Base-by-base conservation (phyloP, 129 eudicot genomes). In the Erigeron canadensis region DNA sequence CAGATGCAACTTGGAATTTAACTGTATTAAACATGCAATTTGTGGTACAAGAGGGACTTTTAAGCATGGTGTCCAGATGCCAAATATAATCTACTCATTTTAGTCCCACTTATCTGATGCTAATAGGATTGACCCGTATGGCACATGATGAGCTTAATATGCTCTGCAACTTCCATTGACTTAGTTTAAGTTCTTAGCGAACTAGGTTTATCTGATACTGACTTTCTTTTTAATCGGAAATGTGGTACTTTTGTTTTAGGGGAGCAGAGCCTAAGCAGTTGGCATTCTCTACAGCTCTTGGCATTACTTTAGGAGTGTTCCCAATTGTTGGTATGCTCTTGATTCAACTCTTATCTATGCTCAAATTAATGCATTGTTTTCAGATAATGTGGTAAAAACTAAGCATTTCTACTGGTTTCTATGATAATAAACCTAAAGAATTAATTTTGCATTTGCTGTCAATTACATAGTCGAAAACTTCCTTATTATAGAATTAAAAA, bases 221-320 rank as follows among this genome's bases (percentile, higher is more conserved):
- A 66, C 53, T 19, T 38, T 8, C 42, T 38, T 9, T n/a, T 7
- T 57, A 22, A 41, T 43, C 69, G 41, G 65, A 8, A 65, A 40
- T 28, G 37, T 78, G 72, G 43, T 54, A 38, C 23, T 40, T 61
- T 28, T 47, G 51, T 73, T 67, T 59, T 63, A 93, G 98, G 87
- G 98, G 98, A 75, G 84, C 96, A 44, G 96, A 89, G 79, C 96
- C 98, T 15, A 93, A 81, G 83, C 96, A 89, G 71, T 81, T 93
- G 83, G 95, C 98, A 10, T 84, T 93, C 74, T 93, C 98, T 18
- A 84, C 90, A 34, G 91, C 98, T 72, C 88, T 93, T 65, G 98
- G 98, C 19, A 53, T 79, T 74, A 93, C 96, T 3, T 75, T 89
- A 55, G 98, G 98, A 63, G 23, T 89, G 45, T 93, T 93, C 71